Evolutionary conservation across 768 basidiomycete genomes (phyloP).

Genomic region (Clathrus columnatus): DNA sequence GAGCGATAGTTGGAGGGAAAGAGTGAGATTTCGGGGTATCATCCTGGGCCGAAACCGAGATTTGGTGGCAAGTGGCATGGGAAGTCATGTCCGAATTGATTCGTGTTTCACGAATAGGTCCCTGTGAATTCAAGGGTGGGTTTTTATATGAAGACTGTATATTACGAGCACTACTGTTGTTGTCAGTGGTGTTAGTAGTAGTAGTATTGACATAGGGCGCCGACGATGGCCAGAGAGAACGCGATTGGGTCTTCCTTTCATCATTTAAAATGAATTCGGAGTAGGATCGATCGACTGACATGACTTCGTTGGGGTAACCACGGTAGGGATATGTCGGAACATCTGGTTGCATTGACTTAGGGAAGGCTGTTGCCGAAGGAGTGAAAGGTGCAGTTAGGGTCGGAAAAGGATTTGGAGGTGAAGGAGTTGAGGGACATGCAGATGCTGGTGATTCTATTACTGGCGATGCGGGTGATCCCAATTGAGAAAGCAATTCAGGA

Average conservation of each 20-base stretch:
- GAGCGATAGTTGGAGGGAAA: constrained; percentile 5
- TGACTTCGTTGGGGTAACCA: background rate
- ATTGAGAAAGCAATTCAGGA: constrained; percentile 11
- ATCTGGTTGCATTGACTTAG: background rate
- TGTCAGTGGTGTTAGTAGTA: background rate
- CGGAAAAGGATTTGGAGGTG: constrained; percentile 8
- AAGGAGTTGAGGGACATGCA: background rate
- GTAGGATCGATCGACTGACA: background rate
- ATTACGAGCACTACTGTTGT: background rate
- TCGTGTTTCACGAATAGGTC: background rate
- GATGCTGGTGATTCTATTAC: background rate
- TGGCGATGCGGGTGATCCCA: constrained; percentile 10
- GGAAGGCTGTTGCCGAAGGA: background rate
- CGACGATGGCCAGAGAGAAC: background rate
- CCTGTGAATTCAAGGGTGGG: background rate
- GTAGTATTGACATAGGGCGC: background rate
- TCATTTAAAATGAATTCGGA: background rate
- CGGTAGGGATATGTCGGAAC: background rate
- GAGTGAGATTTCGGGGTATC: background rate
- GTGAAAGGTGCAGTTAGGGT: constrained; percentile 5
- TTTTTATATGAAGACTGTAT: background rate
- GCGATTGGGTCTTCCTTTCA: background rate
- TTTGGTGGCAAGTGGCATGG: background rate
- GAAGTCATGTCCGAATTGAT: background rate
- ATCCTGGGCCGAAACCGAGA: background rate